Percentiles rank a stretch among this genome's conserved stretches.
Conservation (phyloP, 192 early-diverging fungal genomes). For the Funneliformis geosporum region DNA sequence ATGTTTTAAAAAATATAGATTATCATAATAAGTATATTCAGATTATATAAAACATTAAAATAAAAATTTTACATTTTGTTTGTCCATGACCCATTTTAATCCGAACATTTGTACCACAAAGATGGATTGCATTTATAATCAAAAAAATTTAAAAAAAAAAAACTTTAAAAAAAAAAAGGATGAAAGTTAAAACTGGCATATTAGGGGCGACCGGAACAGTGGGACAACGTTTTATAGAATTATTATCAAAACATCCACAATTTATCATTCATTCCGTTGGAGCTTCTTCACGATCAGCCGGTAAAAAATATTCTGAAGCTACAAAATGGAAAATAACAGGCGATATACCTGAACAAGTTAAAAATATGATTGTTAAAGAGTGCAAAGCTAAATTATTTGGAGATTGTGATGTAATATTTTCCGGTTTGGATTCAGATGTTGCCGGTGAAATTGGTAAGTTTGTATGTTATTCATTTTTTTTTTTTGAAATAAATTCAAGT, state of each 20-base stretch:
- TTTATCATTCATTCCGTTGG: constrained; percentile 89
- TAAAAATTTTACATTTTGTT: too few species aligned
- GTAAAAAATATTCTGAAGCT: constrained; percentile 78
- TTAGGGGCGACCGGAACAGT: constrained; percentile 98
- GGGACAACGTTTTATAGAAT: constrained; percentile 93
- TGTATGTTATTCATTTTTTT: background rate
- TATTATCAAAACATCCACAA: constrained; percentile 83
- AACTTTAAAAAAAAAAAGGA: background rate
- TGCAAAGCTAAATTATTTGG: constrained; percentile 77
- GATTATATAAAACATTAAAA: too few species aligned
- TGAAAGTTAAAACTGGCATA: constrained; percentile 71
- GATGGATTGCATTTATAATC: too few species aligned
- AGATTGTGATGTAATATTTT: constrained; percentile 91
- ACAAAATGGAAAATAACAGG: constrained; percentile 87
- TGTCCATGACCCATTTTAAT: too few species aligned
- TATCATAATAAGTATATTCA: too few species aligned
- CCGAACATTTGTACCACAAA: too few species aligned
- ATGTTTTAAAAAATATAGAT: too few species aligned
- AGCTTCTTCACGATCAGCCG: constrained; percentile 87
- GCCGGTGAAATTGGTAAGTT: constrained; percentile 84
- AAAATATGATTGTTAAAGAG: constrained; percentile 57
- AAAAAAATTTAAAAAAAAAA: background rate
- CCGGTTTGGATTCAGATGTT: constrained; percentile 90
- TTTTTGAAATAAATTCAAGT: background rate
- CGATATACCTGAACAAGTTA: constrained; percentile 67